A percentile compares a stretch with the other conserved stretches of the same genome.
Conservation (phyloP, 1,284 basidiomycete genomes). For the Rhizoctonia solani region DNA sequence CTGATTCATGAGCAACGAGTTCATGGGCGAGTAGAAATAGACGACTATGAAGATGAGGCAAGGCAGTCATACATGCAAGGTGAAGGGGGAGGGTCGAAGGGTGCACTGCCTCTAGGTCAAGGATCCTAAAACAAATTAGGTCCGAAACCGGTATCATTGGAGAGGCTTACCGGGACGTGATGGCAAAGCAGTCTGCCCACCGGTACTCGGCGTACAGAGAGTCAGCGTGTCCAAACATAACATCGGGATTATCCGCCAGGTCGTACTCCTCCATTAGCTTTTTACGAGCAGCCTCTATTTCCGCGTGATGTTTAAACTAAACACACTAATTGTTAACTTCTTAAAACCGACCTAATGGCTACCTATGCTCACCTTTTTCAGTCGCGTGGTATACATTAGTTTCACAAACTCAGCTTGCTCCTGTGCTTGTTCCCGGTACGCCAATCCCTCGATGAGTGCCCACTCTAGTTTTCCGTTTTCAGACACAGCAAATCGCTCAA, state of each 20-base stretch:
- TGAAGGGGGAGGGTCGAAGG: constrained; percentile 88
- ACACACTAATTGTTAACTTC: not conserved
- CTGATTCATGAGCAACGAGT: constrained; percentile 90
- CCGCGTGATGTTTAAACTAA: constrained; percentile 74
- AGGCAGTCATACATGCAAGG: constrained; percentile 96
- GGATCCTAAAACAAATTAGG: constrained; percentile 59
- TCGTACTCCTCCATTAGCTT: constrained; percentile 77
- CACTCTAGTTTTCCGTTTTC: constrained; percentile 95
- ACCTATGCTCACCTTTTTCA: constrained; percentile 67
- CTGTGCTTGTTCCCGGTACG: constrained; percentile 79
- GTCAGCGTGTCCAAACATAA: constrained; percentile 90
- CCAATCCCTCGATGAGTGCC: constrained; percentile 88
- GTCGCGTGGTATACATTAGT: constrained; percentile 86
- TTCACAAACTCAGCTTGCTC: constrained; percentile 90
- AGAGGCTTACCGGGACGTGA: constrained; percentile 73
- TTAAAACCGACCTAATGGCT: constrained; percentile 15
- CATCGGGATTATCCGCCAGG: constrained; percentile 87
- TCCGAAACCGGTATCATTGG: not conserved
- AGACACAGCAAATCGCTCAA: not conserved
- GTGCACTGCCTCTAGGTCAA: constrained; percentile 80
- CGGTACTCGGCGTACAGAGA: constrained; percentile 85
- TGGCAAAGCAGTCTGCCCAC: constrained; percentile 90
- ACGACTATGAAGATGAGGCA: constrained; percentile 86
- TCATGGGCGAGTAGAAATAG: constrained; percentile 96
- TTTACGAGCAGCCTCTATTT: constrained; percentile 76